Conservation (phyloP, 805 yeast species). For the Isabelozyma pseudorhagii region DNA sequence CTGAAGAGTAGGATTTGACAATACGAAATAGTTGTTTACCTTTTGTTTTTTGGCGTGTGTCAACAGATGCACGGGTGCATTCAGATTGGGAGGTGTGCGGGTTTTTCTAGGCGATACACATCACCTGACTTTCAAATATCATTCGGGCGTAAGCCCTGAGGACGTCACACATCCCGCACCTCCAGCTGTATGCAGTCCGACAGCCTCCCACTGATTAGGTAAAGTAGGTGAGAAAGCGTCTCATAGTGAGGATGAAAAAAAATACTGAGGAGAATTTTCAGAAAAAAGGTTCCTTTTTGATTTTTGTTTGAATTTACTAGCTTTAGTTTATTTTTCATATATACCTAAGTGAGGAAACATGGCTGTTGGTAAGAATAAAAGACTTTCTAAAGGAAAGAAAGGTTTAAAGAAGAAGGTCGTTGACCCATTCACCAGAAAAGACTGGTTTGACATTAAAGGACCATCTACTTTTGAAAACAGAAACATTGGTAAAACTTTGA, state of each 20-base stretch:
- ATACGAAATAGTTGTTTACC: slow-evolving; percentile 8
- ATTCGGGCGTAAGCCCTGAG: not conserved
- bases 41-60: slow-evolving; percentile 2
- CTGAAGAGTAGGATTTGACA: not conserved
- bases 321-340: not conserved
- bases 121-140: not conserved
- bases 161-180: not conserved
- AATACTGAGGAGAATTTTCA: slow-evolving; percentile 5
- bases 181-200: not conserved
- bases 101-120: not conserved
- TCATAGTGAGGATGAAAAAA: not conserved
- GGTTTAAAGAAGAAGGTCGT: slow-evolving; percentile 99
- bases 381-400: slow-evolving; percentile 87
- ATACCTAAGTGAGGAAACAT: slow-evolving; percentile 28
- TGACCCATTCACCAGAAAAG: slow-evolving; percentile 99
- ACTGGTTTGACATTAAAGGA: slow-evolving; percentile 98
- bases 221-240: not conserved
- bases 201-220: not conserved
- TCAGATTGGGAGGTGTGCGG: not conserved
- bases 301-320: not conserved
- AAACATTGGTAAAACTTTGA: slow-evolving; percentile 97
- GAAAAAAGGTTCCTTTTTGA: slow-evolving; percentile 3
- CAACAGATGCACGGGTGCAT: not conserved
- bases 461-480: slow-evolving; percentile 98
- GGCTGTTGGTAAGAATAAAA: slow-evolving; percentile 61